Evolutionary conservation across 2,329 filamentous ascomycete genomes (phyloP).

Genomic region (Thelonectria olida): DNA sequence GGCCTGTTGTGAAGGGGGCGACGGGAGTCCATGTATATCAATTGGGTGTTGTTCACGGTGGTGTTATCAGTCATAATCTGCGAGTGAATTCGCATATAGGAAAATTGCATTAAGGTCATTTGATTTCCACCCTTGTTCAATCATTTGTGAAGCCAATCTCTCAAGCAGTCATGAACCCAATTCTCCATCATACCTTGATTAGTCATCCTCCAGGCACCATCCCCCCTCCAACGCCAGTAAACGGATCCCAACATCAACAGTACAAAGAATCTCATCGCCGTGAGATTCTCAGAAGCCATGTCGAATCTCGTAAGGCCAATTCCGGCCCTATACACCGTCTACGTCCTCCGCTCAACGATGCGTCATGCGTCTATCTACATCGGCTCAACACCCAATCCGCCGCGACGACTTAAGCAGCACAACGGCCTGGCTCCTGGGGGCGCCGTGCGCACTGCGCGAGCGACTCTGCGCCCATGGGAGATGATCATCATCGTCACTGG

Average conservation of each 20-base stretch:
- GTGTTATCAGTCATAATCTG: background rate
- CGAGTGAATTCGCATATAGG: background rate
- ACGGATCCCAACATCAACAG: constrained; percentile 26
- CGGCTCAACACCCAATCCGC: constrained; percentile 90
- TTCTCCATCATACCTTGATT: background rate
- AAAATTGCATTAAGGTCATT: background rate
- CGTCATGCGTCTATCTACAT: constrained; percentile 81
- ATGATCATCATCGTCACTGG: constrained; percentile 88
- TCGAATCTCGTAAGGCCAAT: constrained; percentile 65
- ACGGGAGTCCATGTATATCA: constrained; percentile 25
- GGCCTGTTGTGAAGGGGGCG: constrained; percentile 71
- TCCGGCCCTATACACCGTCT: constrained; percentile 92
- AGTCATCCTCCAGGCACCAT: constrained; percentile 7
- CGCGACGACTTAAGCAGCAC: constrained; percentile 86
- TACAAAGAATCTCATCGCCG: background rate
- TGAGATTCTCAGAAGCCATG: constrained; percentile 45
- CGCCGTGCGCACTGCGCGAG: constrained; percentile 76
- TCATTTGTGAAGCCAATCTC: background rate
- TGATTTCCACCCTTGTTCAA: background rate
- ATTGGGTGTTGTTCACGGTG: background rate
- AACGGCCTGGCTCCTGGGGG: constrained; percentile 88
- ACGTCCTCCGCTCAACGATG: constrained; percentile 86
- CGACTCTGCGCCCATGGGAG: constrained; percentile 83
- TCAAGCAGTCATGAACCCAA: background rate
- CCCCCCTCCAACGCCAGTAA: constrained; percentile 5